These are phyloP conservation scores for Plasmopara halstedii DNA, from an alignment of 352 stramenopile genomes.

Conservation along the genomic window DNA sequence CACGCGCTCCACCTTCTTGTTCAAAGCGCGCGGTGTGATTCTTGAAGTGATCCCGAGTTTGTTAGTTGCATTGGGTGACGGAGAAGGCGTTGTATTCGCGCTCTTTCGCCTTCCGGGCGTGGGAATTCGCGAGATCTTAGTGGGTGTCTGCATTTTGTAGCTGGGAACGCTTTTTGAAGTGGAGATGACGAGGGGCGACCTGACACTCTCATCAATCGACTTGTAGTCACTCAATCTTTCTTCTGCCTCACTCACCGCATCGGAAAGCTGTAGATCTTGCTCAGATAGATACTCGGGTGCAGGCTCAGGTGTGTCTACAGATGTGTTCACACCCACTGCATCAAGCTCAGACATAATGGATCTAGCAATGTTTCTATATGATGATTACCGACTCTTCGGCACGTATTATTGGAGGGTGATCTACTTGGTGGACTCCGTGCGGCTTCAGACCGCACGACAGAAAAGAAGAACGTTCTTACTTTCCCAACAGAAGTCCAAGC, in stretches of 20 bases:
- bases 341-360: slow-evolving; percentile 7
- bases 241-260: slow-evolving; percentile 5
- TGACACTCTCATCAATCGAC: slow-evolving; percentile 7
- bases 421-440: too few relatives aligned
- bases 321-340: neutral
- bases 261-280: slow-evolving; percentile 1
- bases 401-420: too few relatives aligned
- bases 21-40: slow-evolving; percentile 23
- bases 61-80: slow-evolving; percentile 4
- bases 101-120: slow-evolving; percentile 12
- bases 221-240: slow-evolving; percentile 8
- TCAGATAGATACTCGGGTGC: slow-evolving; percentile 5
- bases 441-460: too few relatives aligned
- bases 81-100: neutral
- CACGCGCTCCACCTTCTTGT: slow-evolving; percentile 33
- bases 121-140: slow-evolving; percentile 17
- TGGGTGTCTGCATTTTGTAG: slow-evolving; percentile 21
- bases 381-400: neutral
- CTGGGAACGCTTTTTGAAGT: slow-evolving; percentile 7
- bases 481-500: too few relatives aligned
- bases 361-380: neutral
- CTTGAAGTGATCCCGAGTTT: slow-evolving; percentile 38
- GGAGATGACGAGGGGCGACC: slow-evolving; percentile 17
- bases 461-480: too few relatives aligned
- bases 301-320: slow-evolving; percentile 4